phyloP scores from a whole-genome alignment of 2,329 filamentous ascomycete genomes.

The Colletotrichum sp. region DNA sequence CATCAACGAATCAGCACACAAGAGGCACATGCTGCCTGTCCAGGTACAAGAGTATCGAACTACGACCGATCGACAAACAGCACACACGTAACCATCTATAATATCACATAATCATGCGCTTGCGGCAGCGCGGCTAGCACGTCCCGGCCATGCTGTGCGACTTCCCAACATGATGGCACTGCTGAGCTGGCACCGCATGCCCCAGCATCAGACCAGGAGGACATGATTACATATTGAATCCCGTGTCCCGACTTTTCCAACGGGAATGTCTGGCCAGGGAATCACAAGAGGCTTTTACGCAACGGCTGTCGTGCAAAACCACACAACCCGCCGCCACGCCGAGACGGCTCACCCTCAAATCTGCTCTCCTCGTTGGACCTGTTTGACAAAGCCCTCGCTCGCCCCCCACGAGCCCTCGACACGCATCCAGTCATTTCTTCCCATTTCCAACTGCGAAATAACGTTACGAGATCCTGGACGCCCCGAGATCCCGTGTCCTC shows the following conservation, averaged over 20 bases:
- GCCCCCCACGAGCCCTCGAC: neutral
- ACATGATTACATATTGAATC: neutral
- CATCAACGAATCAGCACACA: neutral
- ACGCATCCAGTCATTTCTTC: neutral
- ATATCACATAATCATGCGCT: neutral
- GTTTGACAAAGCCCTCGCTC: neutral
- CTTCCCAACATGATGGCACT: neutral
- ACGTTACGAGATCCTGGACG: neutral
- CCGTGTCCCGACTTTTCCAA: neutral
- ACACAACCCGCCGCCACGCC: neutral
- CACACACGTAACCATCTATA: neutral
- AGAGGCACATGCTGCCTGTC: neutral
- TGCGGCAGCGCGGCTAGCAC: neutral
- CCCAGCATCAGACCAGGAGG: neutral
- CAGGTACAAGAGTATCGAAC: neutral
- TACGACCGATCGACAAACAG: neutral
- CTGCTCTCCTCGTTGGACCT: neutral
- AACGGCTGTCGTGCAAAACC: neutral
- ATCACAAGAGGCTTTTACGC: neutral
- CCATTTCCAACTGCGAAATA: neutral
- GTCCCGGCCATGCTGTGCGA: neutral
- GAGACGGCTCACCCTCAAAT: neutral
- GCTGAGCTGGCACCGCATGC: slow-evolving; percentile 2
- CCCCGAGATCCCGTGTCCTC: neutral
- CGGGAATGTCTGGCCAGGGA: neutral